Percentiles rank a stretch among this genome's conserved stretches.
Evolutionary conservation across 2,329 filamentous ascomycete species (phyloP).

Genomic region (Diaporthe batatas): DNA sequence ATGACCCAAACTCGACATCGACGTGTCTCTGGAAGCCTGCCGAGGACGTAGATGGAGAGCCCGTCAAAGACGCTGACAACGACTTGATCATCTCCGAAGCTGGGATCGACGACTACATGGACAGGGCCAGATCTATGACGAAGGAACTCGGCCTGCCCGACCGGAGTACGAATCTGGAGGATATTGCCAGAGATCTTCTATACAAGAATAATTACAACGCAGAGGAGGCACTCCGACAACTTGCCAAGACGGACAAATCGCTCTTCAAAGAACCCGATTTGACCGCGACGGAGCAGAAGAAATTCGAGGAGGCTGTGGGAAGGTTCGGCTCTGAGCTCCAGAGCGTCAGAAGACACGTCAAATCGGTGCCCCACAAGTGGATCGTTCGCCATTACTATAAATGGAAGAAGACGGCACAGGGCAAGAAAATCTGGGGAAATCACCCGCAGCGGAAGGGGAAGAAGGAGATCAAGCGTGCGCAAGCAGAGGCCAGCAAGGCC

Average conservation of each 20-base stretch:
- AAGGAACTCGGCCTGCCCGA: constrained; percentile 78
- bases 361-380: constrained; percentile 81
- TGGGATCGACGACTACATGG: constrained; percentile 80
- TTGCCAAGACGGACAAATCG: constrained; percentile 76
- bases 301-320: constrained; percentile 90
- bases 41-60: constrained; percentile 55
- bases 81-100: constrained; percentile 53
- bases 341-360: constrained; percentile 86
- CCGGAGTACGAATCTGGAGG: constrained; percentile 87
- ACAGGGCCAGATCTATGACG: constrained; percentile 73
- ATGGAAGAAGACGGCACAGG: constrained; percentile 94
- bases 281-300: constrained; percentile 82
- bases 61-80: constrained; percentile 38
- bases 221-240: constrained; percentile 76
- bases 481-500: constrained; percentile 79
- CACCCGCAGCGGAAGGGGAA: constrained; percentile 90
- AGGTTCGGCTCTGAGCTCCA: constrained; percentile 94
- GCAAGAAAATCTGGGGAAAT: constrained; percentile 89
- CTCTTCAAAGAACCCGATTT: constrained; percentile 89
- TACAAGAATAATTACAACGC: constrained; percentile 79
- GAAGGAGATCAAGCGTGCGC: constrained; percentile 83
- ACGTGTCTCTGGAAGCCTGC: constrained; percentile 81
- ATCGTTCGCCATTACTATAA: constrained; percentile 96
- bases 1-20: constrained; percentile 81
- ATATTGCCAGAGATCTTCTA: constrained; percentile 83